Percentiles rank a stretch among this genome's conserved stretches.
Conservation (phyloP, 305 asterid species). For the Fraxinus baroniana region DNA sequence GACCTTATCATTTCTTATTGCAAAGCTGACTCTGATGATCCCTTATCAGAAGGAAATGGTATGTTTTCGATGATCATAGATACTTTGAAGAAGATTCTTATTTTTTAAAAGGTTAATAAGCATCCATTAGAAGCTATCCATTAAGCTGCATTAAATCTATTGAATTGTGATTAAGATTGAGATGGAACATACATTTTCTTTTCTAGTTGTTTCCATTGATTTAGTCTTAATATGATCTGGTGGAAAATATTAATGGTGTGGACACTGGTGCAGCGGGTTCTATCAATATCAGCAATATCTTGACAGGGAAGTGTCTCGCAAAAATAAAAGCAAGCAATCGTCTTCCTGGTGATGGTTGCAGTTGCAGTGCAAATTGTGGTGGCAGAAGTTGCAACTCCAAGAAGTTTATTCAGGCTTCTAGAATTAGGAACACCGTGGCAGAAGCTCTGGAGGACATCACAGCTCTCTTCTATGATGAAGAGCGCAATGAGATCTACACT, state of each 20-base stretch:
- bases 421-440: constrained; percentile 64
- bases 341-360: constrained; percentile 53
- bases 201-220: not conserved
- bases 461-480: constrained; percentile 93
- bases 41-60: constrained; percentile 81
- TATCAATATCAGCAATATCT: constrained; percentile 82
- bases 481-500: constrained; percentile 87
- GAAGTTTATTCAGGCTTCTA: constrained; percentile 48
- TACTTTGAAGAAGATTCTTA: not conserved
- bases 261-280: constrained; percentile 67
- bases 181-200: not conserved
- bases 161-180: not conserved
- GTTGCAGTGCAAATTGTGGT: constrained; percentile 51
- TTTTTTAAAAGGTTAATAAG: not conserved
- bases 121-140: not conserved
- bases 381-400: constrained; percentile 55
- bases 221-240: not conserved
- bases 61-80: constrained; percentile 18
- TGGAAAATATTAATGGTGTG: not conserved
- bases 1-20: constrained; percentile 93
- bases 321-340: constrained; percentile 70
- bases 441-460: constrained; percentile 95
- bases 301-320: constrained; percentile 92
- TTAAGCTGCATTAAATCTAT: not conserved
- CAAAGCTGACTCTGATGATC: constrained; percentile 76